Evolutionary conservation across 768 basidiomycete species (phyloP).

Genomic region (Clitopilus passeckerianus): DNA sequence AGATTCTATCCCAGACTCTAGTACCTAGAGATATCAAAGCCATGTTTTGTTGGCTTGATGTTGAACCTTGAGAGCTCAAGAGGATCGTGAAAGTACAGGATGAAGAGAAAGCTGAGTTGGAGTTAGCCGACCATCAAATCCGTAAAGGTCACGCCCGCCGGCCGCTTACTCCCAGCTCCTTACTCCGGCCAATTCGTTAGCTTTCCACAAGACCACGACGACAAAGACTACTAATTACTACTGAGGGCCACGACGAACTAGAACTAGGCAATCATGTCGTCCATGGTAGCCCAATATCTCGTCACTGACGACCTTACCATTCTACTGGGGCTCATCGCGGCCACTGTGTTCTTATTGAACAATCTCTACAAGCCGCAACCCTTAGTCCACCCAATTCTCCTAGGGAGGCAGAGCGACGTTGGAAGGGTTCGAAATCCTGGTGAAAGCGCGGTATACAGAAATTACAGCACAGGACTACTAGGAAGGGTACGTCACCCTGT

Average conservation of each 20-base stretch:
- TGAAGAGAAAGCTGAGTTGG: neutral
- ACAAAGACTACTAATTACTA: neutral
- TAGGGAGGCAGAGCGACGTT: slow-evolving; percentile 90
- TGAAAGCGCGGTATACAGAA: slow-evolving; percentile 87
- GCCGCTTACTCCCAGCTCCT: neutral
- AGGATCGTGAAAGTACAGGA: neutral
- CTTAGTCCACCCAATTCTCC: slow-evolving; percentile 88
- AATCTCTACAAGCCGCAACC: slow-evolving; percentile 79
- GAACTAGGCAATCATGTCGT: slow-evolving; percentile 17
- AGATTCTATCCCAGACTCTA: neutral
- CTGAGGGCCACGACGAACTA: neutral
- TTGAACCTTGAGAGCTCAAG: neutral
- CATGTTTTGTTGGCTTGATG: neutral
- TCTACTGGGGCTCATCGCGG: slow-evolving; percentile 68
- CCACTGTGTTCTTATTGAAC: slow-evolving; percentile 71
- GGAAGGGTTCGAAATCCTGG: slow-evolving; percentile 73
- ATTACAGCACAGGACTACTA: slow-evolving; percentile 82
- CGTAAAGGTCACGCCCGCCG: neutral
- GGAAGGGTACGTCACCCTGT: slow-evolving; percentile 55
- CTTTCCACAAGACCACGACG: neutral
- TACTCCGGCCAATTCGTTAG: neutral
- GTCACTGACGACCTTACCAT: slow-evolving; percentile 79
- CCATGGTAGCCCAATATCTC: slow-evolving; percentile 51
- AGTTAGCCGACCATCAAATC: neutral
- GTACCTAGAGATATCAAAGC: neutral